These are phyloP conservation scores for maize (Zea mays) DNA, from an alignment of 176 grass and related monocot genomes.

Conservation along the genomic window DNA sequence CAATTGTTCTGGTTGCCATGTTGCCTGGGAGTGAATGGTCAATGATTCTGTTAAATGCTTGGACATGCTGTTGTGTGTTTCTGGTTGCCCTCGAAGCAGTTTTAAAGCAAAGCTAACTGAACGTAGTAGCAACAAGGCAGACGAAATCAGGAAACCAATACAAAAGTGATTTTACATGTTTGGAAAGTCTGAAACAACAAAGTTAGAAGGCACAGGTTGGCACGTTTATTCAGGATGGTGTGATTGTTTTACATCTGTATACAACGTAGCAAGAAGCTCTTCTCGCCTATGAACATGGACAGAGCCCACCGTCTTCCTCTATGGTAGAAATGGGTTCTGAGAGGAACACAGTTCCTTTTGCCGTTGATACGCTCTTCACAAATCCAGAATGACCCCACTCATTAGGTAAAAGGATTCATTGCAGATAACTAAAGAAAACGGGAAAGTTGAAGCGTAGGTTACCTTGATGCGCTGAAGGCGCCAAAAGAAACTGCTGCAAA, in stretches of 20 bases:
- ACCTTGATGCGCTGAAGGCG: conserved; percentile 63
- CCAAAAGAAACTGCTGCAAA: conserved; percentile 70
- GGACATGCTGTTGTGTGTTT: neutral
- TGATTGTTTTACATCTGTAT: conserved; percentile 34
- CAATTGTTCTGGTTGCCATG: neutral
- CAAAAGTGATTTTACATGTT: neutral
- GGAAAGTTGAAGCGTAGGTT: neutral
- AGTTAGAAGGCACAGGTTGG: neutral
- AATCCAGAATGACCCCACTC: conserved; percentile 19
- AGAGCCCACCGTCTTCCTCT: neutral
- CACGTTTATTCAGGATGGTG: neutral
- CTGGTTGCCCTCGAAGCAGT: neutral
- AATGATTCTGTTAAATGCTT: neutral
- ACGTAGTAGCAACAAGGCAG: neutral
- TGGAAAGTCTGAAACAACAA: neutral
- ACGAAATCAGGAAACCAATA: neutral
- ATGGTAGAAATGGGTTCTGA: conserved; percentile 78
- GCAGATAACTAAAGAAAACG: neutral
- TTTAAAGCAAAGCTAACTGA: neutral
- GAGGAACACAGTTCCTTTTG: conserved; percentile 69
- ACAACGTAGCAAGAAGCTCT: conserved; percentile 35
- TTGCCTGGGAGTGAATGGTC: neutral
- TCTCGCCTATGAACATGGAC: neutral
- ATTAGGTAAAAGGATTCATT: neutral
- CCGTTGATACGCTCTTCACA: conserved; percentile 44